Evolutionary conservation across 176 grass and related monocot species (phyloP).

Genomic region (Aechmea fasciata): DNA sequence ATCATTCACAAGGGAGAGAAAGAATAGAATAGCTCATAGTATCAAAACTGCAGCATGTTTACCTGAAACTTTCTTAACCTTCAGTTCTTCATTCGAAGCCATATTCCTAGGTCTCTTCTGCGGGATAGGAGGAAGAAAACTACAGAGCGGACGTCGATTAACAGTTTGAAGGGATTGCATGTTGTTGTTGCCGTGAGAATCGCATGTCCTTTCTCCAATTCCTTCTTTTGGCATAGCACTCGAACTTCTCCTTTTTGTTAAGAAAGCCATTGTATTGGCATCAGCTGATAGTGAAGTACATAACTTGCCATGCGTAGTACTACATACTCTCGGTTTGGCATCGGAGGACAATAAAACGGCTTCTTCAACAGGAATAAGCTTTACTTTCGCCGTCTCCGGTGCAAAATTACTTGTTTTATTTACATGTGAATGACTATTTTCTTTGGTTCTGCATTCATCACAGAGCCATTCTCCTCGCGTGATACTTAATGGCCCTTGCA

Average conservation of each 20-base stretch:
- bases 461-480: not conserved
- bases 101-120: not conserved
- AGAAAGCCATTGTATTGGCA: not conserved
- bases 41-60: not conserved
- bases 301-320: not conserved
- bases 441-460: not conserved
- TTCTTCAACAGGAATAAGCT: constrained; percentile 5
- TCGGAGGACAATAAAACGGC: not conserved
- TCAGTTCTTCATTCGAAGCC: not conserved
- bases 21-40: not conserved
- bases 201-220: not conserved
- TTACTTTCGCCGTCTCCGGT: constrained; percentile 3
- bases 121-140: not conserved
- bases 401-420: not conserved
- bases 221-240: not conserved
- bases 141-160: not conserved
- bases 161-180: not conserved
- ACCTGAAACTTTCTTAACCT: not conserved
- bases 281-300: not conserved
- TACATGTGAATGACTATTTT: not conserved
- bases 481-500: not conserved
- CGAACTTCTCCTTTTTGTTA: not conserved
- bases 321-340: constrained; percentile 2
- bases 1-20: not conserved
- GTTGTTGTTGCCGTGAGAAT: not conserved